A percentile compares a stretch with the other conserved stretches of the same genome.
These are phyloP conservation scores for Cryphonectria japonica DNA, from an alignment of 2,329 filamentous ascomycete species.

Conservation along the genomic window DNA sequence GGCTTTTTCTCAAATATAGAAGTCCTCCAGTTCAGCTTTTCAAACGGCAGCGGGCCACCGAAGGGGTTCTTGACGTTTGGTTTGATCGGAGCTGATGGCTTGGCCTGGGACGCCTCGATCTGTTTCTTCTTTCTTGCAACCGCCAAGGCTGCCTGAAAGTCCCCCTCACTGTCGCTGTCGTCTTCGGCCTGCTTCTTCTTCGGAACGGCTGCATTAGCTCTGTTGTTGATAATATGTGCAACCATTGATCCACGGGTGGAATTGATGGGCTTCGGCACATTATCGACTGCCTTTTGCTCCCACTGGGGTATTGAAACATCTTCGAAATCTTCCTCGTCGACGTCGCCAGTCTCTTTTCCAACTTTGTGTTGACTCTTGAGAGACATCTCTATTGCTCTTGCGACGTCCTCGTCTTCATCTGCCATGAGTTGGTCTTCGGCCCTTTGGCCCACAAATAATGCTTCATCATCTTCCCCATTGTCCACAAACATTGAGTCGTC, in stretches of 20 bases:
- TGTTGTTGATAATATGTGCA: slow-evolving; percentile 74
- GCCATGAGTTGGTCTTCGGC: slow-evolving; percentile 33
- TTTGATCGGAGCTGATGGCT: slow-evolving; percentile 41
- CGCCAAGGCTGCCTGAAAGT: slow-evolving; percentile 75
- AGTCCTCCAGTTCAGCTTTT: slow-evolving; percentile 75
- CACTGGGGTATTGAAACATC: slow-evolving; percentile 59
- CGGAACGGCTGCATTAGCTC: slow-evolving; percentile 64
- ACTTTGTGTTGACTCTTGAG: slow-evolving; percentile 65
- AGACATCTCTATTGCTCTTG: slow-evolving; percentile 83
- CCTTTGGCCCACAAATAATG: slow-evolving; percentile 42
- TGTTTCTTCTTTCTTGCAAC: slow-evolving; percentile 68
- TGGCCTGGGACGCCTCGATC: slow-evolving; percentile 36
- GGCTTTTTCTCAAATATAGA: slow-evolving; percentile 56
- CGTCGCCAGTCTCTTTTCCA: slow-evolving; percentile 41
- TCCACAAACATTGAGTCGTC: slow-evolving; percentile 63
- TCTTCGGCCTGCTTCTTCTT: slow-evolving; percentile 53
- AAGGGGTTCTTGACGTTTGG: slow-evolving; percentile 66
- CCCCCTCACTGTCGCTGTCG: slow-evolving; percentile 77
- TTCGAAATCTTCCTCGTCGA: slow-evolving; percentile 49
- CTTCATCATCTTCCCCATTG: slow-evolving; percentile 35
- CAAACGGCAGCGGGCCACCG: slow-evolving; percentile 85
- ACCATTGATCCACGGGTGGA: slow-evolving; percentile 63
- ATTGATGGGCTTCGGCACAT: slow-evolving; percentile 54
- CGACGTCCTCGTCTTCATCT: slow-evolving; percentile 66
- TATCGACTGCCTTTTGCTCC: slow-evolving; percentile 57